Evolutionary conservation across 495 filamentous ascomycete species (phyloP).

Genomic region (Mytilinidion resinicola): DNA sequence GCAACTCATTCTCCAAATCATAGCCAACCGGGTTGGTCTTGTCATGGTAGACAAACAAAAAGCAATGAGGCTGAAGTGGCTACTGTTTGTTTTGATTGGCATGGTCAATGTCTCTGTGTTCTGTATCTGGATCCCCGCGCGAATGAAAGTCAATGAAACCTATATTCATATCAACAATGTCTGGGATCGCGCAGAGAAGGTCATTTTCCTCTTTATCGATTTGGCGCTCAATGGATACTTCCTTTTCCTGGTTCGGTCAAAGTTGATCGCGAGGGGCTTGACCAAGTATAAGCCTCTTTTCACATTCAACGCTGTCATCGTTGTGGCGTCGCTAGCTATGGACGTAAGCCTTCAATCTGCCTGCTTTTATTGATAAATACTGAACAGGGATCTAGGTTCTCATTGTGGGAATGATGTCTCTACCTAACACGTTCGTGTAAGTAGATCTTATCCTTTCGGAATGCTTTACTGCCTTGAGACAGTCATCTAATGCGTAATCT

Average conservation of each 20-base stretch:
- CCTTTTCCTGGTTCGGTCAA: slow-evolving; percentile 7
- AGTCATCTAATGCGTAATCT: background rate
- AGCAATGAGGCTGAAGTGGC: background rate
- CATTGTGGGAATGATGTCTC: slow-evolving; percentile 9
- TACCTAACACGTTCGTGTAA: slow-evolving; percentile 7
- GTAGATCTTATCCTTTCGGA: background rate
- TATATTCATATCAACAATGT: slow-evolving; percentile 5
- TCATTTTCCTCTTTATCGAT: slow-evolving; percentile 10
- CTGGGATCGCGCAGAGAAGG: slow-evolving; percentile 15
- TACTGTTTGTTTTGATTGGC: background rate
- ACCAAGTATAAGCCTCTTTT: slow-evolving; percentile 14
- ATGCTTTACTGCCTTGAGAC: background rate
- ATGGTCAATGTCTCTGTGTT: slow-evolving; percentile 17
- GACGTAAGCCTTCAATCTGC: background rate
- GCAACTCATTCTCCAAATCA: background rate
- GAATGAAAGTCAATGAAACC: background rate
- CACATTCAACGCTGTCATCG: slow-evolving; percentile 11
- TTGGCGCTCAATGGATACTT: background rate
- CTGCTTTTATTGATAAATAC: too few species aligned
- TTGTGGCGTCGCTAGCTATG: slow-evolving; percentile 4
- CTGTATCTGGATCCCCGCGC: slow-evolving; percentile 11
- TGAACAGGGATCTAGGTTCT: background rate
- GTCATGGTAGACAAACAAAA: slow-evolving; percentile 13
- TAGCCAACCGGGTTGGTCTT: slow-evolving; percentile 12
- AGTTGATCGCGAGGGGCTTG: slow-evolving; percentile 7